Evolutionary conservation across 2,329 filamentous ascomycete genomes (phyloP).

Genomic region (Beauveria caledonica): DNA sequence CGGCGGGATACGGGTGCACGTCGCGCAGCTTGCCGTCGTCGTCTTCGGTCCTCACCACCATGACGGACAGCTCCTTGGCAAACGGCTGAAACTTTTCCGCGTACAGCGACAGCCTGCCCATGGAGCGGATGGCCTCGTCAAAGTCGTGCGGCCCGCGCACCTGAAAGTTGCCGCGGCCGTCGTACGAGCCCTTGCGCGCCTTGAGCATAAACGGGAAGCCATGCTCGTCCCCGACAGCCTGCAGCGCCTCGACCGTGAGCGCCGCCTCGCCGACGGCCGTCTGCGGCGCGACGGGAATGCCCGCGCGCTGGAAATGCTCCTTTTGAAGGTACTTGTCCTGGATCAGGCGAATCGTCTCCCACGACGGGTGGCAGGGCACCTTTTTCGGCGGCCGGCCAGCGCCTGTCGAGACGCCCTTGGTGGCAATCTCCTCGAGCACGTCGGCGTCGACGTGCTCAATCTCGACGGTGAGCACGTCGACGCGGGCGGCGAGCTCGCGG

Average conservation of each 20-base stretch:
- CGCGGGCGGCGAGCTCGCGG: slow-evolving; percentile 64
- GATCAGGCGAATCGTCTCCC: slow-evolving; percentile 78
- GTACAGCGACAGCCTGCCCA: slow-evolving; percentile 68
- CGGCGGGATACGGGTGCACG: slow-evolving; percentile 70
- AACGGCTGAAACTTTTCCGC: slow-evolving; percentile 88
- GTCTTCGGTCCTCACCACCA: slow-evolving; percentile 87
- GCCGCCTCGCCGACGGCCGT: slow-evolving; percentile 49
- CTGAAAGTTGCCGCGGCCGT: slow-evolving; percentile 66
- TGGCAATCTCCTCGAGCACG: slow-evolving; percentile 74
- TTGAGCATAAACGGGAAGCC: slow-evolving; percentile 92
- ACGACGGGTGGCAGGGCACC: slow-evolving; percentile 68
- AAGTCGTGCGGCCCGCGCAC: slow-evolving; percentile 38
- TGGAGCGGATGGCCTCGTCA: slow-evolving; percentile 56
- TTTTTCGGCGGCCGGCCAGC: slow-evolving; percentile 31
- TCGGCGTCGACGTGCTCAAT: slow-evolving; percentile 94
- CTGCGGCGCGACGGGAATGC: slow-evolving; percentile 66
- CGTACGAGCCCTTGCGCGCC: slow-evolving; percentile 81
- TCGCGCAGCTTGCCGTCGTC: slow-evolving; percentile 38
- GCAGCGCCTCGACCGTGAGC: slow-evolving; percentile 52
- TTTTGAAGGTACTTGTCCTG: slow-evolving; percentile 95
- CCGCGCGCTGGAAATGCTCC: slow-evolving; percentile 59
- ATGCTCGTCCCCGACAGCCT: slow-evolving; percentile 53
- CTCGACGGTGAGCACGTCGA: slow-evolving; percentile 82
- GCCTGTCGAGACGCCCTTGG: slow-evolving; percentile 50
- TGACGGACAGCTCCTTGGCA: slow-evolving; percentile 79